Conservation (phyloP, 2,329 filamentous ascomycete species). For the Scytalidium lignicola region DNA sequence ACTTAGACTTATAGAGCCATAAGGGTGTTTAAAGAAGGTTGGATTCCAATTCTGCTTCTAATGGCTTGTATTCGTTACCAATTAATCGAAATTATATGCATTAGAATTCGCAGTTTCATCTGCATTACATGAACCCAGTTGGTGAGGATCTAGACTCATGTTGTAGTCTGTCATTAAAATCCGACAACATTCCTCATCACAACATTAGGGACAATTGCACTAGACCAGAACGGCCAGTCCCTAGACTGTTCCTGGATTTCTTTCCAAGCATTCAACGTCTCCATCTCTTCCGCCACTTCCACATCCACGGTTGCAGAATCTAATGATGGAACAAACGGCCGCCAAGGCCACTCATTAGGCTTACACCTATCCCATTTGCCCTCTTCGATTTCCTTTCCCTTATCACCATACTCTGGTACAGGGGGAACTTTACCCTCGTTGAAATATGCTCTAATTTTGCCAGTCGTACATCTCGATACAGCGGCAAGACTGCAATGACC, state of each 20-base stretch:
- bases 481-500: slow-evolving; percentile 22
- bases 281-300: slow-evolving; percentile 6
- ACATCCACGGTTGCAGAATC: background rate
- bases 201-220: background rate
- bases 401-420: slow-evolving; percentile 8
- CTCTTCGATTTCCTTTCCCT: slow-evolving; percentile 10
- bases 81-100: too few species aligned
- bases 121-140: too few species aligned
- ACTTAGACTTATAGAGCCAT: too few species aligned
- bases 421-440: slow-evolving; percentile 19
- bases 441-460: slow-evolving; percentile 20
- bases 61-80: too few species aligned
- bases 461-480: slow-evolving; percentile 19
- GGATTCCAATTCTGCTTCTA: too few species aligned
- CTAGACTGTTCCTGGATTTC: slow-evolving; percentile 7
- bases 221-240: background rate
- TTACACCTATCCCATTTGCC: slow-evolving; percentile 22
- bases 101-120: too few species aligned
- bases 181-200: background rate
- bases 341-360: slow-evolving; percentile 22
- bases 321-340: slow-evolving; percentile 7
- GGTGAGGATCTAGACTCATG: too few species aligned
- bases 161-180: too few species aligned
- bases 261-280: slow-evolving; percentile 9
- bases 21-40: too few species aligned